Evolutionary conservation across 2,329 filamentous ascomycete genomes (phyloP).

Genomic region (Drechslerella dactyloides): DNA sequence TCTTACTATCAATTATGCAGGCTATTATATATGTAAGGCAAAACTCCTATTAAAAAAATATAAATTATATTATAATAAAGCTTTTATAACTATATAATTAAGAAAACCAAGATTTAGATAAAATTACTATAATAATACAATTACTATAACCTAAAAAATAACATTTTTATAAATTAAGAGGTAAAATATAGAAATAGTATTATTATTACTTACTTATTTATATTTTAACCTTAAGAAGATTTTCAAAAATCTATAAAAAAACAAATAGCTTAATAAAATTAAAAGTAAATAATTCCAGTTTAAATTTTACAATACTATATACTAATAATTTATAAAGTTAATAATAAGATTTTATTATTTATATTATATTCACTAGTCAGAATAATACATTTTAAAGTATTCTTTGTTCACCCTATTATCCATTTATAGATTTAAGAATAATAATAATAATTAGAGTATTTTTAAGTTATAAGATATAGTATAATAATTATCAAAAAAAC

Average conservation of each 20-base stretch:
- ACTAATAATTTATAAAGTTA: constrained; percentile 17
- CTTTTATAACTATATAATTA: constrained; percentile 34
- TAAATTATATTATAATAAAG: constrained; percentile 33
- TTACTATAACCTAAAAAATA: constrained; percentile 44
- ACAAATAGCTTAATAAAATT: constrained; percentile 1
- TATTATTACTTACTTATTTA: constrained; percentile 48
- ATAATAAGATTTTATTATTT: constrained; percentile 19
- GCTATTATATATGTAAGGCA: constrained; percentile 30
- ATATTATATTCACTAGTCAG: constrained; percentile 18
- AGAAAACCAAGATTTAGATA: constrained; percentile 29
- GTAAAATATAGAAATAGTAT: constrained; percentile 28
- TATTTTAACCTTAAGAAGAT: constrained; percentile 52
- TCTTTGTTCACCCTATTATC: constrained; percentile 49
- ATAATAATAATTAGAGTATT: background rate
- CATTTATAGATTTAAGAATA: constrained; percentile 46
- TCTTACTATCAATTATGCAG: constrained; percentile 30
- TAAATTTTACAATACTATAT: too few relatives aligned
- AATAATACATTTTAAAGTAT: constrained; percentile 1
- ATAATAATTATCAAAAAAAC: too few relatives aligned
- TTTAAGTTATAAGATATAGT: background rate
- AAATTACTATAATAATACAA: constrained; percentile 37
- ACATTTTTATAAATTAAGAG: constrained; percentile 49
- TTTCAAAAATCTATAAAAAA: constrained; percentile 32
- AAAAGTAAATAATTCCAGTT: too few relatives aligned
- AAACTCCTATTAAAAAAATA: constrained; percentile 46